Percentiles rank a stretch among this genome's conserved stretches.
These are phyloP conservation scores for Fusarium piperis DNA, from an alignment of 2,329 filamentous ascomycete species.

Conservation along the genomic window DNA sequence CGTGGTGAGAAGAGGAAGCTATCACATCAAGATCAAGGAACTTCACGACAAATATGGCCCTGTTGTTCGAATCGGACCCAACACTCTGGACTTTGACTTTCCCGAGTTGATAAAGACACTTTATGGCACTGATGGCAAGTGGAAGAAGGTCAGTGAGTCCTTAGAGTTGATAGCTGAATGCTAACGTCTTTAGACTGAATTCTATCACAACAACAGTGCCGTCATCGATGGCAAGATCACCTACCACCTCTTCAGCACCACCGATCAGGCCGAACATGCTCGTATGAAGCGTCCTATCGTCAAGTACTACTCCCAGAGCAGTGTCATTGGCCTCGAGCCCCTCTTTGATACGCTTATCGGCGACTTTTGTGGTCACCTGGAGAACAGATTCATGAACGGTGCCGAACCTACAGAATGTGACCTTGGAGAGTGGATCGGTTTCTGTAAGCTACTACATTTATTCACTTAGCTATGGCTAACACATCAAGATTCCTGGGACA, in stretches of 20 bases:
- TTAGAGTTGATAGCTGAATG: too few species aligned
- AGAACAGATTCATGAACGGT: conserved; percentile 23
- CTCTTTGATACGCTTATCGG: conserved; percentile 43
- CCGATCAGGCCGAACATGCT: conserved; percentile 32
- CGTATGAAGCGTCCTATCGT: conserved; percentile 39
- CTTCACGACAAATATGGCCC: conserved; percentile 53
- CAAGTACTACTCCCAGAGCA: conserved; percentile 42
- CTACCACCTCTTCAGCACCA: conserved; percentile 39
- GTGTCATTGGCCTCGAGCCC: conserved; percentile 36
- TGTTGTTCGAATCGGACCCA: conserved; percentile 53
- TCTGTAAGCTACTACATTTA: conserved; percentile 7
- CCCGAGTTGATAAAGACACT: conserved; percentile 50
- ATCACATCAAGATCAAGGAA: conserved; percentile 43
- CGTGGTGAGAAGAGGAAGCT: conserved; percentile 42
- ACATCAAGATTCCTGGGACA: conserved; percentile 48
- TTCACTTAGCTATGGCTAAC: too few species aligned
- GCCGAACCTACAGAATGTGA: conserved; percentile 6
- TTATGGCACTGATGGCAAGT: conserved; percentile 48
- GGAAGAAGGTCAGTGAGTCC: conserved; percentile 40
- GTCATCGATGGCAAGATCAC: conserved; percentile 39
- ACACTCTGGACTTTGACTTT: conserved; percentile 49
- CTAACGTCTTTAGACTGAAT: conserved; percentile 13
- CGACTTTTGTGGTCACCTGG: conserved; percentile 25
- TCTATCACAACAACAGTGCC: conserved; percentile 38
- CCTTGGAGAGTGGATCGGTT: conserved; percentile 25